Evolutionary conservation across 352 stramenopile species (phyloP).

Genomic region (Saprolegnia parasitica): DNA sequence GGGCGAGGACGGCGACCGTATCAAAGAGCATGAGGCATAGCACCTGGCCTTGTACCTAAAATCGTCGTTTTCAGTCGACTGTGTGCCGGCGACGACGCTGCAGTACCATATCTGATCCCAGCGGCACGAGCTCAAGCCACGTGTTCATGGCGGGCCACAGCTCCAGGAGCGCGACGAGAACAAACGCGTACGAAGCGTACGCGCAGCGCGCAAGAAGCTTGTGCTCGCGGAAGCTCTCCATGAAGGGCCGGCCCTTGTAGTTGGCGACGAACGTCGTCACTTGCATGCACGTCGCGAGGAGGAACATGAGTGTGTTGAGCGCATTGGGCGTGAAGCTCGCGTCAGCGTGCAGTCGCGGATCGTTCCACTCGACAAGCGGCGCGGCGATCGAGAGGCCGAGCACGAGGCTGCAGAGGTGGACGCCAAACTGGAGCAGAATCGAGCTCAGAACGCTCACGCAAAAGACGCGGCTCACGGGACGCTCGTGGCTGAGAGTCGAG

Average conservation of each 20-base stretch:
- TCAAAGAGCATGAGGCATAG: conserved; percentile 76
- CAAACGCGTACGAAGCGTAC: conserved; percentile 80
- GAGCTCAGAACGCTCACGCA: conserved; percentile 75
- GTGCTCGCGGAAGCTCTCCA: conserved; percentile 97
- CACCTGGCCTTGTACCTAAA: conserved; percentile 80
- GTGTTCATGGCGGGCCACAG: conserved; percentile 90
- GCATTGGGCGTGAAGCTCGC: conserved; percentile 94
- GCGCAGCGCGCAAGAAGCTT: conserved; percentile 86
- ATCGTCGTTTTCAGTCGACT: conserved; percentile 77
- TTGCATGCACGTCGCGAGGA: conserved; percentile 90
- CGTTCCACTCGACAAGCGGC: conserved; percentile 69
- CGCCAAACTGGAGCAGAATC: conserved; percentile 87
- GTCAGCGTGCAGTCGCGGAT: conserved; percentile 54
- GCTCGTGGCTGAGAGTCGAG: conserved; percentile 86
- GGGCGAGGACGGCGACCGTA: not conserved
- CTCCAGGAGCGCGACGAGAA: conserved; percentile 88
- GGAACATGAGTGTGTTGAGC: conserved; percentile 98
- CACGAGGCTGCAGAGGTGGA: conserved; percentile 89
- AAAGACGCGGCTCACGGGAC: conserved; percentile 89
- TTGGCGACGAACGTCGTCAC: conserved; percentile 99
- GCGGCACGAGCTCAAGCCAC: conserved; percentile 88
- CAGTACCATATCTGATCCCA: conserved; percentile 73
- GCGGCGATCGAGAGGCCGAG: conserved; percentile 89
- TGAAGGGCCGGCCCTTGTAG: conserved; percentile 98
- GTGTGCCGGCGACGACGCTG: conserved; percentile 67